Evolutionary conservation across 2,329 filamentous ascomycete genomes (phyloP).

Genomic region (Aspergillus pseudonomiae): DNA sequence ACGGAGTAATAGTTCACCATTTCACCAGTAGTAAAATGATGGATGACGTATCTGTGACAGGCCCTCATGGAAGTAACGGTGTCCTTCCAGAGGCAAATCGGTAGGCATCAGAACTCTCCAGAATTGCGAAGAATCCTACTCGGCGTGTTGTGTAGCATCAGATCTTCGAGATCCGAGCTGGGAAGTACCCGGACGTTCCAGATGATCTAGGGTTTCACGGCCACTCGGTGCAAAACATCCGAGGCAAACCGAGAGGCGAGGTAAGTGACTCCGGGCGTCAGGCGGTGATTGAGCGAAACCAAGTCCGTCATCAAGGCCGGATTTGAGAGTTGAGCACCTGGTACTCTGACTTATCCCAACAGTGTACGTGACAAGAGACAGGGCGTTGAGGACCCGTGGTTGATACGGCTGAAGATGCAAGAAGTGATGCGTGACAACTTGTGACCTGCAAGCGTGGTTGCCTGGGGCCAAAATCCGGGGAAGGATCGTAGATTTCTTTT

Average conservation of each 20-base stretch:
- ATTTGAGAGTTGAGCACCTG: too few relatives aligned
- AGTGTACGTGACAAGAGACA: neutral
- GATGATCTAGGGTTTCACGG: neutral
- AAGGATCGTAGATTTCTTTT: slow-evolving; percentile 1
- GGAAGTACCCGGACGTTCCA: neutral
- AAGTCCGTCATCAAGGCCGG: neutral
- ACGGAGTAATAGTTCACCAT: neutral
- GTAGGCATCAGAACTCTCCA: neutral
- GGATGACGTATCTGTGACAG: too few relatives aligned
- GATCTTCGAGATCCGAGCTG: neutral
- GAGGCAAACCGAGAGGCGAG: slow-evolving; percentile 4
- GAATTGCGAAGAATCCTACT: neutral
- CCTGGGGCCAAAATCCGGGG: slow-evolving; percentile 21
- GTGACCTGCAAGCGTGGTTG: slow-evolving; percentile 9
- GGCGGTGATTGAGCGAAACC: neutral
- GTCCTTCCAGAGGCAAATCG: neutral
- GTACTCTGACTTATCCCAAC: neutral
- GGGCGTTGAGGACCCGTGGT: neutral
- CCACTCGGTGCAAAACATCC: neutral
- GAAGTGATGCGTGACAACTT: slow-evolving; percentile 3
- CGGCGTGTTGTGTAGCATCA: neutral
- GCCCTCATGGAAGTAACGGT: neutral
- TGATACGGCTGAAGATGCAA: neutral
- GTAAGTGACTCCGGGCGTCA: neutral
- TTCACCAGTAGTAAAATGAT: neutral